These are phyloP conservation scores for Tolypocladium tropicale DNA, from an alignment of 2,329 filamentous ascomycete species.

Conservation along the genomic window DNA sequence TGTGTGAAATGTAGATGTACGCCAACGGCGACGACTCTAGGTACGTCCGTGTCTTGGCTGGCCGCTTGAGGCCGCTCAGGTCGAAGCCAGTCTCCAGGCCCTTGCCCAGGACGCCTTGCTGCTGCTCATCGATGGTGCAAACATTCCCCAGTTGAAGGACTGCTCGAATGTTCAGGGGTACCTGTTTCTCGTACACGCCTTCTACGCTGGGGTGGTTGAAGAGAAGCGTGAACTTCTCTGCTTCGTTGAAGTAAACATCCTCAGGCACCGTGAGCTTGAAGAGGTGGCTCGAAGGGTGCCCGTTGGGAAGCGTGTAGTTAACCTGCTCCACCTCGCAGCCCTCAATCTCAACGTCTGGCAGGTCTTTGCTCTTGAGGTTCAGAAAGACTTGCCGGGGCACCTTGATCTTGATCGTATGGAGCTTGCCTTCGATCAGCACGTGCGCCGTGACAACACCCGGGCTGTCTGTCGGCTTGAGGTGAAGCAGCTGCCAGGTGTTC, in stretches of 20 bases:
- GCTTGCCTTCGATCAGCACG: constrained; percentile 85
- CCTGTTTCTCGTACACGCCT: constrained; percentile 90
- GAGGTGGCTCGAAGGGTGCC: constrained; percentile 84
- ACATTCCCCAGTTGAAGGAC: constrained; percentile 82
- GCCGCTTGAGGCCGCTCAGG: constrained; percentile 61
- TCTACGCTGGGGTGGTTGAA: constrained; percentile 93
- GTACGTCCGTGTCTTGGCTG: constrained; percentile 57
- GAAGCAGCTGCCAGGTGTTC: constrained; percentile 89
- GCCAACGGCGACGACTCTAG: constrained; percentile 63
- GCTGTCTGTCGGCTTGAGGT: constrained; percentile 71
- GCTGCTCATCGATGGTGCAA: constrained; percentile 87
- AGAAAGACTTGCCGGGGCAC: constrained; percentile 85
- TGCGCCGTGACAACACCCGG: constrained; percentile 83
- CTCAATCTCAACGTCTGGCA: constrained; percentile 79
- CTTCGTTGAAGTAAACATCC: constrained; percentile 74
- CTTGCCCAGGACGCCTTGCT: constrained; percentile 82
- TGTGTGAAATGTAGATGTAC: constrained; percentile 89
- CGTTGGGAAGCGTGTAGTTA: constrained; percentile 86
- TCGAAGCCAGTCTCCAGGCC: constrained; percentile 93
- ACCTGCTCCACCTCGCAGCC: constrained; percentile 89
- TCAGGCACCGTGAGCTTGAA: constrained; percentile 91
- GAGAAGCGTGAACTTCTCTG: constrained; percentile 69
- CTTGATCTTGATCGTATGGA: constrained; percentile 79
- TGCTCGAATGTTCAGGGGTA: constrained; percentile 78
- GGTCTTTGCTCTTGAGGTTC: constrained; percentile 77